A percentile compares a stretch with the other conserved stretches of the same genome.
Conservation (phyloP, 257 asterid species). For the Solanum stenotomum region DNA sequence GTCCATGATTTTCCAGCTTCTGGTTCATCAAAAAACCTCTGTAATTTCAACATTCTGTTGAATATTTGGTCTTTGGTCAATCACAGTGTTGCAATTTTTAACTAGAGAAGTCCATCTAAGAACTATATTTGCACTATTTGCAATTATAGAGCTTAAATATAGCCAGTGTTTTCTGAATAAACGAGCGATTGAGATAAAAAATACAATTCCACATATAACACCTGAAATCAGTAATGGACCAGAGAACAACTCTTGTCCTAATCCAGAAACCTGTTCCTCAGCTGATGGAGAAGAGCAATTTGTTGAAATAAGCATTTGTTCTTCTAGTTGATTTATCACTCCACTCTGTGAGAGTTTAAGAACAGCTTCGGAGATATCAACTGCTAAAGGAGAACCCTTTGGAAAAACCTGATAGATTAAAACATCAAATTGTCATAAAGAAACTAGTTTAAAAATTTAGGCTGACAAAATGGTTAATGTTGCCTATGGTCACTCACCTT, state of each 20-base stretch:
- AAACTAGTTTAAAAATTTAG: neutral
- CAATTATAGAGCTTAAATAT: neutral
- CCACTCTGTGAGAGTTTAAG: conserved; percentile 45
- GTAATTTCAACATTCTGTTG: neutral
- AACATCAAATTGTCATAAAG: neutral
- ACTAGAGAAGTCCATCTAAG: conserved; percentile 4
- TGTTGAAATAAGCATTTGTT: conserved; percentile 17
- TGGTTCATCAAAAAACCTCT: neutral
- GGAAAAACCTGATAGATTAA: conserved; percentile 32
- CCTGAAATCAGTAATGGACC: conserved; percentile 25
- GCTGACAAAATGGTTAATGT: neutral
- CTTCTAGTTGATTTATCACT: conserved; percentile 23
- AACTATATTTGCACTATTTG: conserved; percentile 1
- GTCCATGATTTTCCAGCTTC: neutral
- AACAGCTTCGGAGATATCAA: conserved; percentile 48
- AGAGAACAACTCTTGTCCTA: conserved; percentile 35
- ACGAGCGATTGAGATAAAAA: conserved; percentile 2
- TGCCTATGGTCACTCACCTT: neutral
- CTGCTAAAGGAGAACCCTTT: conserved; percentile 40
- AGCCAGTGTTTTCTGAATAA: neutral
- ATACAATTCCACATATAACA: conserved; percentile 8
- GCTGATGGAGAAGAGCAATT: conserved; percentile 18
- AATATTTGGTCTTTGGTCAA: neutral
- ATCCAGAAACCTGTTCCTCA: neutral
- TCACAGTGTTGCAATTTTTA: neutral